Base-by-base conservation (phyloP, 2,329 filamentous ascomycete species). In the Fusarium xyrophilum region DNA sequence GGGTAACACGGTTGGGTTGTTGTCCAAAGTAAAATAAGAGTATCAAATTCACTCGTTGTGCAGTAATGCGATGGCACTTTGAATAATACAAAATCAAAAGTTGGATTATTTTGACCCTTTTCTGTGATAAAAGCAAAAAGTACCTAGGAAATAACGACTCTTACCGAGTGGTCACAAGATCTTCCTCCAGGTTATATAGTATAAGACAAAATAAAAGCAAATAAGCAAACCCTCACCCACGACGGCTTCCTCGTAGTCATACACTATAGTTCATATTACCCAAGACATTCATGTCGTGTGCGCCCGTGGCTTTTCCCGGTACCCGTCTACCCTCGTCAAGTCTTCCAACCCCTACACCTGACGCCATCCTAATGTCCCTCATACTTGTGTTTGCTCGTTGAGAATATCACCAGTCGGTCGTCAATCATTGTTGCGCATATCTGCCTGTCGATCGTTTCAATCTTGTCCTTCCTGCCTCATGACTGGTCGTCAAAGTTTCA, bases 201-300 rank as follows among this genome's bases (percentile, higher is more conserved):
- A 62, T 55, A 64, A 63, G 53, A 57, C 51, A 64, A 60, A 54
- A 32, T 32, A 32, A 64, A 71, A 60, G 43, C 27, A 61, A 56
- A 56, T 54, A 53, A 62, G 56, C 46, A 70, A 61, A 69, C 60
- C 46, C 15, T 43, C 36, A 23, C 25, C 47, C 36, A 25, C 42
- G 32, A 60, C 44, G 40, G 43, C 54, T 42, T 62, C 68, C 65
- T 63, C 46, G 54, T 73, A 72, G 72, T 72, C 66, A 53, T 75
- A 70, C 73, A 74, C 67, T 73, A 55, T 74, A 65, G 66, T 69
- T 75, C 73, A 54, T 69, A 75, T 72, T 72, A 74, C 70, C 70
- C 62, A 69, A 72, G 32, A 57, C 59, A 51, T 42, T 52, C 48
- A 55, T 60, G 48, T 54, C 51, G 52, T 56, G 60, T 60, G 63